Evolutionary conservation across 768 basidiomycete genomes (phyloP).

Genomic region (Mycena vulgaris): DNA sequence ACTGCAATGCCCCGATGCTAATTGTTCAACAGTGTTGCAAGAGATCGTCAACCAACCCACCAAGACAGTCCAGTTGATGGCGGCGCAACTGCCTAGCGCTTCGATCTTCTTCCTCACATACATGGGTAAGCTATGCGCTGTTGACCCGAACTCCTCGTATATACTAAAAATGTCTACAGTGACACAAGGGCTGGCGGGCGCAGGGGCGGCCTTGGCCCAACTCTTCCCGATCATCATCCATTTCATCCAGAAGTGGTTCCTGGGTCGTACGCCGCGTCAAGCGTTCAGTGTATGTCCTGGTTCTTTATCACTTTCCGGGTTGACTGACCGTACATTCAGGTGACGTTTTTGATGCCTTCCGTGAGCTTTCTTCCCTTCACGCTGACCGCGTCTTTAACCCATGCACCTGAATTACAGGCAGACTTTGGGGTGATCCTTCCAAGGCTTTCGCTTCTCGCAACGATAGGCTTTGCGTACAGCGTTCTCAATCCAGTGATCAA

Average conservation of each 20-base stretch:
- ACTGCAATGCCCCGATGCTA: background rate
- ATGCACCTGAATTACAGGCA: constrained; percentile 47
- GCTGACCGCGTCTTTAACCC: background rate
- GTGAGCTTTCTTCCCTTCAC: constrained; percentile 45
- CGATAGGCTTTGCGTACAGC: constrained; percentile 70
- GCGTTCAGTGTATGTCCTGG: constrained; percentile 57
- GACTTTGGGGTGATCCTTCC: constrained; percentile 68
- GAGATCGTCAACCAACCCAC: constrained; percentile 63
- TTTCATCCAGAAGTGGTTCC: constrained; percentile 74
- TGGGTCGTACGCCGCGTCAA: constrained; percentile 78
- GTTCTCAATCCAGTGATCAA: constrained; percentile 79
- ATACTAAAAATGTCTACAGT: constrained; percentile 46
- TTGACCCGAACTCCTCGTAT: background rate
- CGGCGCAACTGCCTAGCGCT: constrained; percentile 66
- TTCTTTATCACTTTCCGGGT: background rate
- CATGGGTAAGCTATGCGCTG: constrained; percentile 52
- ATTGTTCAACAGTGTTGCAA: background rate
- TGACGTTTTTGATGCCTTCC: constrained; percentile 70
- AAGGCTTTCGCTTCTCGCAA: constrained; percentile 66
- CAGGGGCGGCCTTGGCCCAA: constrained; percentile 68
- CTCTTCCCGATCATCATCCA: constrained; percentile 68
- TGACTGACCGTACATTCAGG: constrained; percentile 40
- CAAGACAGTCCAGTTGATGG: constrained; percentile 58
- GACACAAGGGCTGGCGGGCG: constrained; percentile 68
- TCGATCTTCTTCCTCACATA: constrained; percentile 78